phyloP scores from a whole-genome alignment of 1,139 yeast species.

The Diutina siamensis region DNA sequence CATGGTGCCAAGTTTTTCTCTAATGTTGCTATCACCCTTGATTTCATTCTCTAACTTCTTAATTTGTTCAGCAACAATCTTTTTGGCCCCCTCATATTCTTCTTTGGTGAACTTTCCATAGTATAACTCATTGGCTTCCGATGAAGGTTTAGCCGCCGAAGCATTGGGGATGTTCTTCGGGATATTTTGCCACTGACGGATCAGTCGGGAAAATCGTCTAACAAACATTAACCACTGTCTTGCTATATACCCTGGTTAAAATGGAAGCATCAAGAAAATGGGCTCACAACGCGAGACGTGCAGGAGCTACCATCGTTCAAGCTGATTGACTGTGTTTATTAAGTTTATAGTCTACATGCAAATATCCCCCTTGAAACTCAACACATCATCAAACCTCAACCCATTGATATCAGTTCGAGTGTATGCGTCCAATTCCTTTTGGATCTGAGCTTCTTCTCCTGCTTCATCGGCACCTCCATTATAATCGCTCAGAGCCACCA shows the following conservation, averaged over 20 bases:
- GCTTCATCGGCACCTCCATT: slow-evolving; percentile 15
- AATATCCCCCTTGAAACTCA: slow-evolving; percentile 61
- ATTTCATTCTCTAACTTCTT: slow-evolving; percentile 23
- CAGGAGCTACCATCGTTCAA: too few relatives aligned
- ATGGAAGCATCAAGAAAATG: not conserved
- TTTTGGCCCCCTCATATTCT: slow-evolving; percentile 31
- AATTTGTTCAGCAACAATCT: slow-evolving; percentile 24
- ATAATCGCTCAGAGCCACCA: slow-evolving; percentile 53
- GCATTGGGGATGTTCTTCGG: too few relatives aligned
- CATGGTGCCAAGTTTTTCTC: slow-evolving; percentile 26
- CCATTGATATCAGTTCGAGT: slow-evolving; percentile 62
- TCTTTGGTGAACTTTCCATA: slow-evolving; percentile 28
- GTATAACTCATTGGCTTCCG: slow-evolving; percentile 12
- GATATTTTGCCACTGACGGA: not conserved
- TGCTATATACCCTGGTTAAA: not conserved
- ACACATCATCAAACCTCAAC: slow-evolving; percentile 48
- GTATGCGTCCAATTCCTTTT: slow-evolving; percentile 31
- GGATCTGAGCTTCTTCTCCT: slow-evolving; percentile 15
- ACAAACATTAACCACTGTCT: not conserved
- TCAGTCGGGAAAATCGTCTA: not conserved
- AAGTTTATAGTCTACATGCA: too few relatives aligned
- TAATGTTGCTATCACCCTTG: slow-evolving; percentile 27
- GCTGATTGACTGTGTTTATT: too few relatives aligned
- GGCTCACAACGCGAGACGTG: not conserved
- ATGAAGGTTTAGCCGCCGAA: not conserved